Evolutionary conservation across 345 rosid species (phyloP).

Genomic region (Chamaenerion angustifolium): DNA sequence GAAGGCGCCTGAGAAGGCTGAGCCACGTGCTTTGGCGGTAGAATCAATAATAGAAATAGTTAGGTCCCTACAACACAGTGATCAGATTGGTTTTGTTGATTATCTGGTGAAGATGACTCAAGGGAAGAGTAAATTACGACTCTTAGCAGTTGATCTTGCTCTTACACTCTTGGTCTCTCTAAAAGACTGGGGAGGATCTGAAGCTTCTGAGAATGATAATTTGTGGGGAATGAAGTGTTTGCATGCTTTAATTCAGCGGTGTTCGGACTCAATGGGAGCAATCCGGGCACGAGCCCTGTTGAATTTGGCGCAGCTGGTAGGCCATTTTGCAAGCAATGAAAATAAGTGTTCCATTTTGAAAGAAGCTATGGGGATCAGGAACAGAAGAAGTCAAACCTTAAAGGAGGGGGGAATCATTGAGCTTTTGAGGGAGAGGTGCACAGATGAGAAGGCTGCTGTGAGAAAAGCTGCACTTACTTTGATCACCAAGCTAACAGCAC

Average conservation of each 20-base stretch:
- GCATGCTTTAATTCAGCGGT: slow-evolving; percentile 52
- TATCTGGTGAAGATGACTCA: slow-evolving; percentile 56
- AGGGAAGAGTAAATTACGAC: slow-evolving; percentile 58
- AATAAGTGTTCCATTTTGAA: slow-evolving; percentile 31
- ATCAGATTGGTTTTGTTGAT: slow-evolving; percentile 35
- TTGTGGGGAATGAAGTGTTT: slow-evolving; percentile 54
- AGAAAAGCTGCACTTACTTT: slow-evolving; percentile 74
- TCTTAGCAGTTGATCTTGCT: slow-evolving; percentile 75
- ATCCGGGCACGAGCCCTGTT: slow-evolving; percentile 78
- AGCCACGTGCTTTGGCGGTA: slow-evolving; percentile 65
- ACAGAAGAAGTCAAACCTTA: slow-evolving; percentile 13
- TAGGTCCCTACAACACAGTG: slow-evolving; percentile 34
- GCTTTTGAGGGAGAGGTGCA: slow-evolving; percentile 56
- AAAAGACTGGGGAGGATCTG: slow-evolving; percentile 32
- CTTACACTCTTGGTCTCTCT: slow-evolving; percentile 33
- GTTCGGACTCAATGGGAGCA: slow-evolving; percentile 43
- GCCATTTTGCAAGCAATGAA: slow-evolving; percentile 33
- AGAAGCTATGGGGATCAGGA: slow-evolving; percentile 37
- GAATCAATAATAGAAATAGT: slow-evolving; percentile 71
- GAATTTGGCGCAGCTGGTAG: slow-evolving; percentile 69
- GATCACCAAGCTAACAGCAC: slow-evolving; percentile 49
- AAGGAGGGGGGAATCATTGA: slow-evolving; percentile 27
- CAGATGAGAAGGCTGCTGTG: slow-evolving; percentile 78
- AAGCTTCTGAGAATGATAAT: slow-evolving; percentile 13
- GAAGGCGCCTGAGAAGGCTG: slow-evolving; percentile 89